Evolutionary conservation across 176 grass and related monocot species (phyloP).

Genomic region (Puya raimondii): DNA sequence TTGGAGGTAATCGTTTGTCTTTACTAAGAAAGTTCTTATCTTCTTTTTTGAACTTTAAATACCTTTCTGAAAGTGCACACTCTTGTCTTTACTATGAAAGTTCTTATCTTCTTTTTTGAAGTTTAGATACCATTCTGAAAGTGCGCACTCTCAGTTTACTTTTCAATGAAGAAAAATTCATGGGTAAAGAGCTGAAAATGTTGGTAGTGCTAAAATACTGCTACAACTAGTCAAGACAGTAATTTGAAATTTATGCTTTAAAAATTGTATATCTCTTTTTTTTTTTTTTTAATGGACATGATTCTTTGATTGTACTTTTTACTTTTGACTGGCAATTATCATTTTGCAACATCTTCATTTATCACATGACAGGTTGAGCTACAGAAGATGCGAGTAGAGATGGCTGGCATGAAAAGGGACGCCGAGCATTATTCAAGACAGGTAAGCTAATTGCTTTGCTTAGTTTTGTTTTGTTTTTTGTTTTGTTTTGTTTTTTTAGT

Average conservation of each 20-base stretch:
- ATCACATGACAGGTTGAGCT: conserved; percentile 68
- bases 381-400: conserved; percentile 99
- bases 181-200: not conserved
- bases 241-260: too few relatives aligned
- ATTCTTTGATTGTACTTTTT: not conserved
- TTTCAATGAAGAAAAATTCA: not conserved
- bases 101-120: not conserved
- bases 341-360: not conserved
- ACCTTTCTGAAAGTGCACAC: not conserved
- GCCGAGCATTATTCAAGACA: conserved; percentile 99
- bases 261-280: not conserved
- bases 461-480: conserved; percentile 6
- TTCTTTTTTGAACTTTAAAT: not conserved
- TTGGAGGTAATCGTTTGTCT: conserved; percentile 57
- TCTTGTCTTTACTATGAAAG: not conserved
- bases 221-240: too few relatives aligned
- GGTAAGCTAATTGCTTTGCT: conserved; percentile 24
- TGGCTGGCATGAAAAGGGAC: conserved; percentile 98
- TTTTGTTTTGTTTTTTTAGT: conserved; percentile 14
- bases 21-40: not conserved
- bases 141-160: not conserved
- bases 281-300: not conserved
- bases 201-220: not conserved
- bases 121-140: not conserved
- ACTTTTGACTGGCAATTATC: not conserved